Conservation (phyloP, 805 yeast species). For the Candida michaelii region DNA sequence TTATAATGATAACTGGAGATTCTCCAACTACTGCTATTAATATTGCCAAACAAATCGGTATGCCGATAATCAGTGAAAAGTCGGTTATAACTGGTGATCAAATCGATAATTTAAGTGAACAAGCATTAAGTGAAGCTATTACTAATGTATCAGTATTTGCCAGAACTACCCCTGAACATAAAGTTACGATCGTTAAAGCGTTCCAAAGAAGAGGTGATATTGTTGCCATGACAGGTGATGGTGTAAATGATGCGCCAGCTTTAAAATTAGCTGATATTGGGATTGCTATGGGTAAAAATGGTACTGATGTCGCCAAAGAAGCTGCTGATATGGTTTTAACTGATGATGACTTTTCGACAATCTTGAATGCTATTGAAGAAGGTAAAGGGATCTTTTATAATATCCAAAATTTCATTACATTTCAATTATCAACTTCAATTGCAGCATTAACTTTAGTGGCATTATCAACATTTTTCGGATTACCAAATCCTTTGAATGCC, state of each 20-base stretch:
- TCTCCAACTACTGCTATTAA: slow-evolving; percentile 82
- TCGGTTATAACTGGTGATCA: slow-evolving; percentile 85
- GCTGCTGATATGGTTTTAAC: slow-evolving; percentile 98
- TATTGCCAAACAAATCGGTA: slow-evolving; percentile 88
- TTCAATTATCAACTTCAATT: slow-evolving; percentile 93
- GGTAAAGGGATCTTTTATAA: slow-evolving; percentile 97
- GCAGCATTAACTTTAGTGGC: slow-evolving; percentile 93
- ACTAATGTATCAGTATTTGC: slow-evolving; percentile 87
- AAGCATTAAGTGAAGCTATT: slow-evolving; percentile 71
- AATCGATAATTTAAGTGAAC: slow-evolving; percentile 71
- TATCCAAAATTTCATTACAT: slow-evolving; percentile 91
- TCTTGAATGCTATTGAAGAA: slow-evolving; percentile 89
- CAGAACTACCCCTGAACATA: slow-evolving; percentile 93
- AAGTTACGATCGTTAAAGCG: slow-evolving; percentile 85
- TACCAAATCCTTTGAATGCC: slow-evolving; percentile 94
- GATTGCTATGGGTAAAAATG: slow-evolving; percentile 88
- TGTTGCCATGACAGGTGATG: slow-evolving; percentile 99
- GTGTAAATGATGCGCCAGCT: slow-evolving; percentile 99
- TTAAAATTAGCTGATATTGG: slow-evolving; percentile 94
- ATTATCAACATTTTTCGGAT: slow-evolving; percentile 76
- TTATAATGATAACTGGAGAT: slow-evolving; percentile 98
- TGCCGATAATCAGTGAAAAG: slow-evolving; percentile 64
- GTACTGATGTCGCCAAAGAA: slow-evolving; percentile 98
- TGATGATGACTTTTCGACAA: slow-evolving; percentile 95
- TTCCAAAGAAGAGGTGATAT: slow-evolving; percentile 88